phyloP scores from a whole-genome alignment of 73 alveolate species.

The Loxodes magnus region DNA sequence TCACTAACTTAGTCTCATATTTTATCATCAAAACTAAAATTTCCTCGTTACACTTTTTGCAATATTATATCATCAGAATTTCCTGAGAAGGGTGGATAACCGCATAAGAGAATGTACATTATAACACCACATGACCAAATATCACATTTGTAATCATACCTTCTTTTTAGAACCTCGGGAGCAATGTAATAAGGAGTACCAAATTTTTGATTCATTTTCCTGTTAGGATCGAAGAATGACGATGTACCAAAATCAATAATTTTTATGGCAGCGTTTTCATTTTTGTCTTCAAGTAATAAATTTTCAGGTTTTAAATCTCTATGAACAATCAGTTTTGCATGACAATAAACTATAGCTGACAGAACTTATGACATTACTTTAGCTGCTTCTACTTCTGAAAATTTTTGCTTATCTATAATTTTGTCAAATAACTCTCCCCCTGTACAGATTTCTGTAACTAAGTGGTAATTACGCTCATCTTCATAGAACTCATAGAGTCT shows the following conservation, averaged over 20 bases:
- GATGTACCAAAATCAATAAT: conserved; percentile 94
- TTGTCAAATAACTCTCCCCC: conserved; percentile 94
- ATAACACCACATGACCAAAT: conserved; percentile 96
- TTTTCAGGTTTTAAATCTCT: conserved; percentile 79
- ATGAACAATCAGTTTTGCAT: conserved; percentile 69
- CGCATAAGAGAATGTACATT: conserved; percentile 82
- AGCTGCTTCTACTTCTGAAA: conserved; percentile 79
- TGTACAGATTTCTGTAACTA: conserved; percentile 84
- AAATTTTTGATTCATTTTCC: conserved; percentile 59
- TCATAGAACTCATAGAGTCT: conserved; percentile 85
- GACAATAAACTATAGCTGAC: conserved; percentile 85
- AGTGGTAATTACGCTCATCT: conserved; percentile 76
- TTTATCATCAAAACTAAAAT: conserved; percentile 16
- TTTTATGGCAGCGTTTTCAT: conserved; percentile 46
- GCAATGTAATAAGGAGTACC: conserved; percentile 93
- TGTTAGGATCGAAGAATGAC: conserved; percentile 33
- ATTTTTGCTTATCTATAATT: conserved; percentile 60
- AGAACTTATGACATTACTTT: conserved; percentile 73
- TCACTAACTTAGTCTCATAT: conserved; percentile 29
- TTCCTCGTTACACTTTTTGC: conserved; percentile 29
- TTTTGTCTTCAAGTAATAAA: conserved; percentile 53
- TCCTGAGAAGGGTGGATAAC: conserved; percentile 89
- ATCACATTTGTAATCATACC: conserved; percentile 80
- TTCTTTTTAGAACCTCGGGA: conserved; percentile 71
- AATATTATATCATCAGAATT: conserved; percentile 48